Evolutionary conservation across 2,329 filamentous ascomycete genomes (phyloP).

Genomic region (Penicillium glabrum): DNA sequence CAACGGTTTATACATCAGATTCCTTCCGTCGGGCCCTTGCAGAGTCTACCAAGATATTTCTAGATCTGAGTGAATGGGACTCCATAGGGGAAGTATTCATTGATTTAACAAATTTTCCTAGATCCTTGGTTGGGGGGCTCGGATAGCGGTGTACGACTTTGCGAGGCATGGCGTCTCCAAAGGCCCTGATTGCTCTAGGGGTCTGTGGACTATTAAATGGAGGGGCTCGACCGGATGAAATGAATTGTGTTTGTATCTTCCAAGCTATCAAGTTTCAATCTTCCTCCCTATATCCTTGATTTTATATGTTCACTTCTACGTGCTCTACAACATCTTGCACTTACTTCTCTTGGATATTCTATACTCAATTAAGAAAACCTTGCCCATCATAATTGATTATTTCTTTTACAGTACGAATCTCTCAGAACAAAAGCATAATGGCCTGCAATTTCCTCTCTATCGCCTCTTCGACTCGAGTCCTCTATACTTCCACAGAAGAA

Average conservation of each 20-base stretch:
- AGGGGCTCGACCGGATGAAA: conserved; percentile 3
- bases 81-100: conserved; percentile 4
- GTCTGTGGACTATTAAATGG: conserved; percentile 19
- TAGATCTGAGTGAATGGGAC: conserved; percentile 11
- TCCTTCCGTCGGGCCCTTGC: conserved; percentile 25
- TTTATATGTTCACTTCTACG: not conserved
- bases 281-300: not conserved
- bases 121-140: conserved; percentile 15
- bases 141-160: conserved; percentile 28
- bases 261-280: not conserved
- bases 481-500: conserved; percentile 1
- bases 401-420: not conserved
- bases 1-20: conserved; percentile 24
- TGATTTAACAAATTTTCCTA: conserved; percentile 7
- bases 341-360: not conserved
- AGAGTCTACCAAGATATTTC: conserved; percentile 14
- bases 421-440: conserved; percentile 4
- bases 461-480: not conserved
- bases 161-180: conserved; percentile 7
- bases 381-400: not conserved
- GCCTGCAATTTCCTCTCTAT: not conserved
- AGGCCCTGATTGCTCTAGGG: conserved; percentile 7
- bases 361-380: not conserved
- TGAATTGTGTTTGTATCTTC: not conserved
- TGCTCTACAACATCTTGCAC: not conserved